Conservation (phyloP, 1,284 basidiomycete species). For the Puccinia horiana region DNA sequence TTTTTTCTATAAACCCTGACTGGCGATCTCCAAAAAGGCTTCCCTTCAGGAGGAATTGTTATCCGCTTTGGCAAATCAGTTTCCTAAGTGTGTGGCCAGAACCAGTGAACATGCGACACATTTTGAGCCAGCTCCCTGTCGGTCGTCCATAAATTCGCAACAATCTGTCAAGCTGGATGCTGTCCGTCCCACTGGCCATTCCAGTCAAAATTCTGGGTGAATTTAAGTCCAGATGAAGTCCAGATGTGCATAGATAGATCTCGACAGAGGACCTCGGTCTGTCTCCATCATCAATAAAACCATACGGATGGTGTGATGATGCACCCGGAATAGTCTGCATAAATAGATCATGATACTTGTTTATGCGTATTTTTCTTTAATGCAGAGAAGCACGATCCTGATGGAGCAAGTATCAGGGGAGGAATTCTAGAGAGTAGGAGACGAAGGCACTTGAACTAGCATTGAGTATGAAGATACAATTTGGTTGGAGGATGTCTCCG, state of each 20-base stretch:
- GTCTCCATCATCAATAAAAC: conserved; percentile 28
- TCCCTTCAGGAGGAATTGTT: conserved; percentile 12
- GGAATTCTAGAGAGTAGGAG: not conserved
- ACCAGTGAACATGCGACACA: not conserved
- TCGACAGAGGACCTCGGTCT: not conserved
- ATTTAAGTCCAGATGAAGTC: not conserved
- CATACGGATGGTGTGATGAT: conserved; percentile 15
- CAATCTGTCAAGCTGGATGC: not conserved
- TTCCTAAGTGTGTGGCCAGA: not conserved
- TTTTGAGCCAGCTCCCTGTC: not conserved
- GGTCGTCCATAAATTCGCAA: not conserved
- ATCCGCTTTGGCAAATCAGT: not conserved
- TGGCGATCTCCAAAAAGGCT: conserved; percentile 14
- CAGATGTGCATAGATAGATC: not conserved
- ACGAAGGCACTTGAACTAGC: not conserved
- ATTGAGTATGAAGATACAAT: not conserved
- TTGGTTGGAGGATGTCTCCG: not conserved
- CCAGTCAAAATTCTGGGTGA: not conserved
- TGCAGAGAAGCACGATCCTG: not conserved
- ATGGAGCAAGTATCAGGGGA: not conserved
- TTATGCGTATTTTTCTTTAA: conserved; percentile 1
- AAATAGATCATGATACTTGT: not conserved
- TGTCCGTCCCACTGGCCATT: not conserved
- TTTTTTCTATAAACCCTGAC: conserved; percentile 17
- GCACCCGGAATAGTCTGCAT: not conserved